Evolutionary conservation across 768 basidiomycete genomes (phyloP).

Genomic region (Tylopilus felleus): DNA sequence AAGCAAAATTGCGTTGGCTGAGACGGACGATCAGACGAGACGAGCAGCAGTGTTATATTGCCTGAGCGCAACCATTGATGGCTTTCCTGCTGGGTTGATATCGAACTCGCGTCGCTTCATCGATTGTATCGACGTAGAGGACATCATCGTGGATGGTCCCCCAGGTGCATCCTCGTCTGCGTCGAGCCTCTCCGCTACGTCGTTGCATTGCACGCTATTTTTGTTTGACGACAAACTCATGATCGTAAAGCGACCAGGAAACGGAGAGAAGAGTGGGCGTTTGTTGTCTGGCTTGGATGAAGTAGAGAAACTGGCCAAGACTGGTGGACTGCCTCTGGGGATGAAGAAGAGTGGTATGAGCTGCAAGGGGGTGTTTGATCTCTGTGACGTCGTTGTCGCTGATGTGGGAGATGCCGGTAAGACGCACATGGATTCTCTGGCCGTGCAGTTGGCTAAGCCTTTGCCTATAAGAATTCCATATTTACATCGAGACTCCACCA

Average conservation of each 20-base stretch:
- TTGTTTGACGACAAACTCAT: slow-evolving; percentile 94
- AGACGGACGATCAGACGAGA: slow-evolving; percentile 89
- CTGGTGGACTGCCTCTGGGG: slow-evolving; percentile 55
- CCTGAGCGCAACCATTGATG: slow-evolving; percentile 79
- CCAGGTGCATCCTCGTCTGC: slow-evolving; percentile 41
- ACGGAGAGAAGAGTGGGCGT: slow-evolving; percentile 71
- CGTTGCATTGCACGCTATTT: slow-evolving; percentile 83
- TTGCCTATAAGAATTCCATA: slow-evolving; percentile 64
- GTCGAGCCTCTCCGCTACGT: slow-evolving; percentile 39
- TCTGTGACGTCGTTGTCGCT: slow-evolving; percentile 78
- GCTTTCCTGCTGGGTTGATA: slow-evolving; percentile 88
- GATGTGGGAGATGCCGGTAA: slow-evolving; percentile 84
- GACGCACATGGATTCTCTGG: slow-evolving; percentile 19
- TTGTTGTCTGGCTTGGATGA: slow-evolving; percentile 74
- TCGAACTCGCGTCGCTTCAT: slow-evolving; percentile 85
- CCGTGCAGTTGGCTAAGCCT: slow-evolving; percentile 6
- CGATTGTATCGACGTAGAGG: slow-evolving; percentile 92
- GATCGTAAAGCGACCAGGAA: slow-evolving; percentile 81
- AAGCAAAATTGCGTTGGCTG: slow-evolving; percentile 85
- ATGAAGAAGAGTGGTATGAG: slow-evolving; percentile 79
- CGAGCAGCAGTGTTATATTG: slow-evolving; percentile 87
- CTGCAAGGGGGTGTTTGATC: slow-evolving; percentile 81
- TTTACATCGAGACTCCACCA: slow-evolving; percentile 82
- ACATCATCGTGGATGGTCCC: slow-evolving; percentile 52
- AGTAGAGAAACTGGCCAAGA: slow-evolving; percentile 67